phyloP scores from a whole-genome alignment of 208 protist species.

The Leishmania turanica region DNA sequence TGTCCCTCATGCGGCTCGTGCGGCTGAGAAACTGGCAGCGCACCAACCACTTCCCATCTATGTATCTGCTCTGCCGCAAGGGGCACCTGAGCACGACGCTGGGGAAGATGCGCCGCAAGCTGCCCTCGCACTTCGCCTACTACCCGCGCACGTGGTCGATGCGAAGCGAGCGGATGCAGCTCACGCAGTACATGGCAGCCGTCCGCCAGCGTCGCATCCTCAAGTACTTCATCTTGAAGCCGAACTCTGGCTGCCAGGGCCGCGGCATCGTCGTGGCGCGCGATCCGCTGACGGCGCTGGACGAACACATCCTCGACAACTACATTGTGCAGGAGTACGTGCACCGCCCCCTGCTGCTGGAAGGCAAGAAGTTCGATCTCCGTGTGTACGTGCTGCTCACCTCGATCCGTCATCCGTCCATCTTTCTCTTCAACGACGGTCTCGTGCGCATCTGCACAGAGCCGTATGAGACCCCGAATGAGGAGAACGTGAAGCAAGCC shows the following conservation, averaged over 20 bases:
- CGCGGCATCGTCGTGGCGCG: slow-evolving; percentile 93
- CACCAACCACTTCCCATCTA: slow-evolving; percentile 96
- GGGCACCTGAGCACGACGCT: slow-evolving; percentile 92
- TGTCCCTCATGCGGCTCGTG: slow-evolving; percentile 89
- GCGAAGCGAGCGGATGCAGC: slow-evolving; percentile 73
- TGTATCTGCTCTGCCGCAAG: slow-evolving; percentile 95
- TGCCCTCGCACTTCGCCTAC: slow-evolving; percentile 91
- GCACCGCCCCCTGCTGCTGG: slow-evolving; percentile 88
- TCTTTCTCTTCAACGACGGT: slow-evolving; percentile 95
- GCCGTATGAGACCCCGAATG: slow-evolving; percentile 83
- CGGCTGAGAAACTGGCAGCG: slow-evolving; percentile 92
- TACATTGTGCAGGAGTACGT: slow-evolving; percentile 96
- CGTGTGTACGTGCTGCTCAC: slow-evolving; percentile 96
- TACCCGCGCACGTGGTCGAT: slow-evolving; percentile 91
- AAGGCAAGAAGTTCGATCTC: slow-evolving; percentile 96
- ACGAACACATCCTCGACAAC: slow-evolving; percentile 78
- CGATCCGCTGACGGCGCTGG: slow-evolving; percentile 78
- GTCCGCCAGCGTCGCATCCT: slow-evolving; percentile 47
- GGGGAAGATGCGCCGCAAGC: slow-evolving; percentile 69
- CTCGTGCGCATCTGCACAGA: slow-evolving; percentile 95
- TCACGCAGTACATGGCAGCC: slow-evolving; percentile 66
- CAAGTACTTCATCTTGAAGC: slow-evolving; percentile 96
- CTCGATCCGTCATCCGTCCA: slow-evolving; percentile 83
- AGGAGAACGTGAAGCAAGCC: slow-evolving; percentile 79
- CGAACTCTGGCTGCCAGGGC: slow-evolving; percentile 93